Conservation (phyloP, 2,329 filamentous ascomycete genomes). For the Fusarium circinatum region DNA sequence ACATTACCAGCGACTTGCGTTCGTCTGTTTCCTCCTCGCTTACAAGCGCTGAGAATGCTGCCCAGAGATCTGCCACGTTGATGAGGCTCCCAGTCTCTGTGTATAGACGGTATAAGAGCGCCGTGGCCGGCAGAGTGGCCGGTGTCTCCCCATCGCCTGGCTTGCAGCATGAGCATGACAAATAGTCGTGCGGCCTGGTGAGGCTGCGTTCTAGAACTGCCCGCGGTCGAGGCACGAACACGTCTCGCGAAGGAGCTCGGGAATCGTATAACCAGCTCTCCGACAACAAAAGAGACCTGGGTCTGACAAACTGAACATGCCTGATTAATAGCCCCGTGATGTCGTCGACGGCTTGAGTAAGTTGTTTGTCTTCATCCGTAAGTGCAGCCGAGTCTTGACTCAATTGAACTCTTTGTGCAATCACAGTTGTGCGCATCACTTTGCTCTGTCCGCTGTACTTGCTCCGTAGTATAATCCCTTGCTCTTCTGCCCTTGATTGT, state of each 20-base stretch:
- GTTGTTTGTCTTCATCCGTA: constrained; percentile 75
- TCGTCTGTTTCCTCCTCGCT: constrained; percentile 57
- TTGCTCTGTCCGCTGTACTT: constrained; percentile 78
- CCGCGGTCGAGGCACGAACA: constrained; percentile 79
- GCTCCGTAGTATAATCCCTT: constrained; percentile 70
- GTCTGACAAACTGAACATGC: constrained; percentile 39
- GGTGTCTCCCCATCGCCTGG: constrained; percentile 60
- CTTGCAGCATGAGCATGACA: constrained; percentile 77
- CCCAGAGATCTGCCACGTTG: constrained; percentile 83
- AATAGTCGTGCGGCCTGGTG: constrained; percentile 78
- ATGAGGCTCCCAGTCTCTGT: constrained; percentile 80
- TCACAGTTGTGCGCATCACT: constrained; percentile 78
- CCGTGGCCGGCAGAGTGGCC: constrained; percentile 73
- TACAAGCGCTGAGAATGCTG: constrained; percentile 75
- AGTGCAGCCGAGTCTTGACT: constrained; percentile 78
- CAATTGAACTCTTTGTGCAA: constrained; percentile 83
- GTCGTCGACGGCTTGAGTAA: constrained; percentile 72
- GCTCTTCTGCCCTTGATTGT: constrained; percentile 55
- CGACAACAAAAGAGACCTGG: constrained; percentile 66
- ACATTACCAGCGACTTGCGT: constrained; percentile 74
- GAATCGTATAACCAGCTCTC: constrained; percentile 83
- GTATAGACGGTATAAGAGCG: constrained; percentile 82
- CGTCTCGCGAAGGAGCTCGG: constrained; percentile 74
- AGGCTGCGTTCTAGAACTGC: constrained; percentile 77
- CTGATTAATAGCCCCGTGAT: constrained; percentile 43